Percentiles rank a stretch among this genome's conserved stretches.
phyloP scores from a whole-genome alignment of 306 rosid genomes.

The Quercus agrifolia region DNA sequence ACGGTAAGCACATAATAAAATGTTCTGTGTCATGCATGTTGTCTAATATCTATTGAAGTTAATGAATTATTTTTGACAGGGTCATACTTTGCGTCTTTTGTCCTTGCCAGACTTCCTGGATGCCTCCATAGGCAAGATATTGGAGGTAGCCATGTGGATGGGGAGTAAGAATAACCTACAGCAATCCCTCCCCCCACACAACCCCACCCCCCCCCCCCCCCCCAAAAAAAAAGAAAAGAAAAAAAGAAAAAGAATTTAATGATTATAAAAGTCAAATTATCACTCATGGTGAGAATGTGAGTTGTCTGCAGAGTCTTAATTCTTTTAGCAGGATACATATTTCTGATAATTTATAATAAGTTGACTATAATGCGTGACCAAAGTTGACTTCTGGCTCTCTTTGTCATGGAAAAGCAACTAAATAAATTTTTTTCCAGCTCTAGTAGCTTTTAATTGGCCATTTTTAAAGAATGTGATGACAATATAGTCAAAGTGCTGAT shows the following conservation, averaged over 20 bases:
- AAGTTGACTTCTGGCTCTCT: neutral
- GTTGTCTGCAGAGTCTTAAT: neutral
- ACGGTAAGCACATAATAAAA: slow-evolving; percentile 54
- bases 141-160: slow-evolving; percentile 51
- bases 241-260: neutral
- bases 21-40: slow-evolving; percentile 7
- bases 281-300: neutral
- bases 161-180: slow-evolving; percentile 6
- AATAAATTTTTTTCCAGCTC: neutral
- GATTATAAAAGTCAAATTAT: neutral
- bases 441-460: neutral
- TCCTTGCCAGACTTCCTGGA: slow-evolving; percentile 98
- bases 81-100: slow-evolving; percentile 83
- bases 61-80: slow-evolving; percentile 48
- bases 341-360: neutral
- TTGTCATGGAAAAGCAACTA: neutral
- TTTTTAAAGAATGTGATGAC: neutral
- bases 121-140: slow-evolving; percentile 85
- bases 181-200: neutral
- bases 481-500: neutral
- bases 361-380: neutral
- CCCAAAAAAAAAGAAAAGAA: accelerated
- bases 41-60: neutral
- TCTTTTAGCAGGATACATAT: neutral
- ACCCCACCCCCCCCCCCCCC: neutral